Evolutionary conservation across 768 basidiomycete genomes (phyloP).

Genomic region (Russula vinacea): DNA sequence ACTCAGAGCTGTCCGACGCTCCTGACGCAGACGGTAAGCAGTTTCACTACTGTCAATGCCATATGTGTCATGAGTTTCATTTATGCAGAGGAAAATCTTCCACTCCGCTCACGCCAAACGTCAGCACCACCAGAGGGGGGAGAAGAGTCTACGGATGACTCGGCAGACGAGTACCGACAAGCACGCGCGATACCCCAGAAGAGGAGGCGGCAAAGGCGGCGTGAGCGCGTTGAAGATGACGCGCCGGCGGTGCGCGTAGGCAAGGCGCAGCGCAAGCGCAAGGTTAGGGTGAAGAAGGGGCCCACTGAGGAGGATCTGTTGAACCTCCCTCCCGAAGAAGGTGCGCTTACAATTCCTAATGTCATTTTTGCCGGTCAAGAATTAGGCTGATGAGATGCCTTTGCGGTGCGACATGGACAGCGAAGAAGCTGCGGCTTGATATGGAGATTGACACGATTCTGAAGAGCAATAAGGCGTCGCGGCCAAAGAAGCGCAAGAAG

Average conservation of each 20-base stretch:
- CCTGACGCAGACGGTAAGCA: conserved; percentile 24
- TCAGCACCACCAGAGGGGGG: conserved; percentile 37
- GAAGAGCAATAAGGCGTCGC: conserved; percentile 68
- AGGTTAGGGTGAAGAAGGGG: conserved; percentile 23
- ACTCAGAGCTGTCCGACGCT: conserved; percentile 26
- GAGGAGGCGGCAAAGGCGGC: conserved; percentile 30
- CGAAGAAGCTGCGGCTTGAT: conserved; percentile 71
- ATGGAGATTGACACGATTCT: conserved; percentile 85
- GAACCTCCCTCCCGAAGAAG: conserved; percentile 74
- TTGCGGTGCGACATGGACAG: conserved; percentile 41
- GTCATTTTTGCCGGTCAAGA: not conserved
- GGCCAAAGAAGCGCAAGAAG: conserved; percentile 68
- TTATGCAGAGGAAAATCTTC: conserved; percentile 41
- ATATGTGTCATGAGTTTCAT: not conserved
- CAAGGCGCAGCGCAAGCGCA: conserved; percentile 58
- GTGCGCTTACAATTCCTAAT: conserved; percentile 39
- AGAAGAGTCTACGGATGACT: conserved; percentile 42
- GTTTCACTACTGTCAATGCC: not conserved
- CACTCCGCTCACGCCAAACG: conserved; percentile 39
- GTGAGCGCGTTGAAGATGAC: conserved; percentile 32
- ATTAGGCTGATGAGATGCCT: not conserved
- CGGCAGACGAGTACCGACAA: conserved; percentile 54
- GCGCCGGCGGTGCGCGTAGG: conserved; percentile 36
- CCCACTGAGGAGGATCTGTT: conserved; percentile 63
- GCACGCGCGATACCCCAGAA: conserved; percentile 34